Evolutionary conservation across 2,329 filamentous ascomycete genomes (phyloP).

Genomic region (Fusarium praegraminearum): DNA sequence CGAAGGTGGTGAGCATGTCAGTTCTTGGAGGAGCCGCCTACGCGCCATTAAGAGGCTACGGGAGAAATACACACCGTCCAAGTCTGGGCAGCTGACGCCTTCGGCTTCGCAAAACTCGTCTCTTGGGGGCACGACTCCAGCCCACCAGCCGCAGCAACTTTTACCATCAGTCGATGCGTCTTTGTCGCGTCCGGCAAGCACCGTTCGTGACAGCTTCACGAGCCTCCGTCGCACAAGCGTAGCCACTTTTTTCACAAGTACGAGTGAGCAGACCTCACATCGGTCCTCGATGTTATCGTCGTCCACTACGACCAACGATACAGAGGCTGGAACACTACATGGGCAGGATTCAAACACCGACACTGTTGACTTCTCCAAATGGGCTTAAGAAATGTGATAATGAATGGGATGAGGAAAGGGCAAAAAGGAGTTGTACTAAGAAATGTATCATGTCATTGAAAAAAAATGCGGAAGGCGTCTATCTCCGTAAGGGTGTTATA

Average conservation of each 20-base stretch:
- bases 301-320: conserved; percentile 65
- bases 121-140: conserved; percentile 45
- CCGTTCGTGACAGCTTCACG: conserved; percentile 70
- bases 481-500: conserved; percentile 49
- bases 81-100: conserved; percentile 47
- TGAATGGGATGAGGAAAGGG: conserved; percentile 1
- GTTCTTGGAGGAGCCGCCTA: conserved; percentile 89
- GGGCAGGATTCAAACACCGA: conserved; percentile 51
- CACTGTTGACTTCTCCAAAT: conserved; percentile 56
- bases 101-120: conserved; percentile 50
- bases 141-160: conserved; percentile 36
- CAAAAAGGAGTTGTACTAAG: conserved; percentile 30
- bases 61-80: conserved; percentile 70
- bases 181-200: conserved; percentile 58
- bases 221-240: conserved; percentile 73
- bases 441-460: conserved; percentile 20
- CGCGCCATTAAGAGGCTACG: conserved; percentile 86
- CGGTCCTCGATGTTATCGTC: conserved; percentile 69
- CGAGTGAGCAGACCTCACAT: conserved; percentile 68
- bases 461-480: conserved; percentile 41
- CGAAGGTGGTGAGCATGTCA: conserved; percentile 83
- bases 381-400: conserved; percentile 47
- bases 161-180: conserved; percentile 41
- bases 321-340: conserved; percentile 59
- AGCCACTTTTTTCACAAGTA: conserved; percentile 71